These are phyloP conservation scores for Ailanthus altissimus DNA, from an alignment of 345 rosid species.

Conservation along the genomic window DNA sequence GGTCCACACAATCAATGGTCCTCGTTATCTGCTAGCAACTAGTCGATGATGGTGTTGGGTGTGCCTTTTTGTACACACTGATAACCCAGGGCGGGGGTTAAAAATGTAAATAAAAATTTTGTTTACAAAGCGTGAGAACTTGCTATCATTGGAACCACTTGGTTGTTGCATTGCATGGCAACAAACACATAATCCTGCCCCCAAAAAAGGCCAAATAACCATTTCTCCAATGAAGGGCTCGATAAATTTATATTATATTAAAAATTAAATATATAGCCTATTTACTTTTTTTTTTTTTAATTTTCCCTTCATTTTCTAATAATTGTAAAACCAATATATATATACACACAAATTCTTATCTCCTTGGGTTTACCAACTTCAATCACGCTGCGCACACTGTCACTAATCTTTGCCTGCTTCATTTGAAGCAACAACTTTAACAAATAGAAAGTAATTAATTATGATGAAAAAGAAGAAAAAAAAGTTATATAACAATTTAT, in stretches of 20 bases:
- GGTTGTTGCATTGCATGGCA: constrained; percentile 48
- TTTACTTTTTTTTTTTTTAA: background rate
- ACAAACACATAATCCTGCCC: constrained; percentile 57
- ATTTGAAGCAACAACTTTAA: background rate
- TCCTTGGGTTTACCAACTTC: constrained; percentile 11
- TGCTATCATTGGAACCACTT: constrained; percentile 54
- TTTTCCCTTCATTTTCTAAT: background rate
- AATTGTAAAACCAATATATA: background rate
- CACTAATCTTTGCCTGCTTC: too few species aligned
- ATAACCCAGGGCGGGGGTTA: constrained; percentile 14
- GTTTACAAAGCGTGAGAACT: constrained; percentile 39
- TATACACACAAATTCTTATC: background rate
- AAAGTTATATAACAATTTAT: background rate
- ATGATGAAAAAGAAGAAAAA: too few species aligned
- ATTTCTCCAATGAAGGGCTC: constrained; percentile 3
- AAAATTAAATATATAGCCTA: background rate
- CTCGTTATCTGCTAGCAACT: constrained; percentile 3
- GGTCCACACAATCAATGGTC: constrained; percentile 46
- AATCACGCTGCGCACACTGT: too few species aligned
- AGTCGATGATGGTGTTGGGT: constrained; percentile 30
- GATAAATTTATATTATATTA: background rate
- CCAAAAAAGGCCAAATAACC: constrained; percentile 25
- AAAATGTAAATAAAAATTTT: constrained; percentile 22
- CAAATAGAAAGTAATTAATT: background rate
- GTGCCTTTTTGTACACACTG: constrained; percentile 31